Conservation (phyloP, 208 protist species). For the Strigomonas culicis region DNA sequence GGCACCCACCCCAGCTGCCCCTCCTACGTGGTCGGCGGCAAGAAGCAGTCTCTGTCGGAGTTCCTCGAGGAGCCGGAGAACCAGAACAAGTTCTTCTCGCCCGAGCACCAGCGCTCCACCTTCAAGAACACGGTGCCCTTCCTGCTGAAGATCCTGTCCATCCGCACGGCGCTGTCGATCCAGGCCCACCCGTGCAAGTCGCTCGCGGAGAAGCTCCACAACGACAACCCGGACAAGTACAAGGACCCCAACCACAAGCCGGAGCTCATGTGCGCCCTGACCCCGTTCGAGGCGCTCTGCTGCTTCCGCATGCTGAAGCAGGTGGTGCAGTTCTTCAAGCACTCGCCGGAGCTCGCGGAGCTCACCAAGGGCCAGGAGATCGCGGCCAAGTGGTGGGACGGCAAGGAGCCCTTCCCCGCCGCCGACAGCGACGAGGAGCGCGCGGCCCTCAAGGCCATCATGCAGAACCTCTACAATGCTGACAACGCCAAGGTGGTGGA, state of each 20-base stretch:
- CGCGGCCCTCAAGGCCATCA: slow-evolving; percentile 48
- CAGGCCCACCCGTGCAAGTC: slow-evolving; percentile 97
- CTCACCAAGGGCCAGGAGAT: slow-evolving; percentile 33
- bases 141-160: slow-evolving; percentile 97
- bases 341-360: slow-evolving; percentile 41
- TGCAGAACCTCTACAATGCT: slow-evolving; percentile 57
- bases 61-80: slow-evolving; percentile 46
- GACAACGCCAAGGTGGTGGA: slow-evolving; percentile 31
- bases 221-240: slow-evolving; percentile 92
- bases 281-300: slow-evolving; percentile 93
- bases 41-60: slow-evolving; percentile 46
- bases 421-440: slow-evolving; percentile 44
- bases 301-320: slow-evolving; percentile 92
- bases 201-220: slow-evolving; percentile 90
- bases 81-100: slow-evolving; percentile 50
- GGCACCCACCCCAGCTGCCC: slow-evolving; percentile 95
- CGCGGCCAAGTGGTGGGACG: slow-evolving; percentile 1
- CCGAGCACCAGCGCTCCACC: slow-evolving; percentile 27
- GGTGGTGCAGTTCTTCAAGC: slow-evolving; percentile 74
- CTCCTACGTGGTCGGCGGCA: slow-evolving; percentile 31
- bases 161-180: slow-evolving; percentile 96
- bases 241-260: slow-evolving; percentile 99
- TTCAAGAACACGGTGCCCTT: slow-evolving; percentile 90
- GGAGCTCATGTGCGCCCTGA: slow-evolving; percentile 94
- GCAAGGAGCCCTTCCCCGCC: slow-evolving; percentile 12